phyloP scores from a whole-genome alignment of 257 asterid species.

The Nicotiana paniculata region DNA sequence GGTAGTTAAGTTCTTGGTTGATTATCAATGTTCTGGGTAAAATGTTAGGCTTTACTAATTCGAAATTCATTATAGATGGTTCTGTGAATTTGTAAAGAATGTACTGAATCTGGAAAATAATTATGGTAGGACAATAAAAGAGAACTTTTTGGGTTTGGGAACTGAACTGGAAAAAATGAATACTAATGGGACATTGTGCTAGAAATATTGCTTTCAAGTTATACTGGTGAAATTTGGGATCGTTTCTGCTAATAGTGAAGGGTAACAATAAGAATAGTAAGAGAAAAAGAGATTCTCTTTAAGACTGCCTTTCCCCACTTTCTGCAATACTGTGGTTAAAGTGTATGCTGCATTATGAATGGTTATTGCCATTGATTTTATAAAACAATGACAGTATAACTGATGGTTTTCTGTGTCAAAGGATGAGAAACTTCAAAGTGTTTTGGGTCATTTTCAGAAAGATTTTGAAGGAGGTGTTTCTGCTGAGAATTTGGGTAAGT shows the following conservation, averaged over 20 bases:
- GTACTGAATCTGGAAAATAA: background rate
- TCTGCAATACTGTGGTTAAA: background rate
- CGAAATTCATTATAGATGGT: background rate
- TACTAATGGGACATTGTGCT: background rate
- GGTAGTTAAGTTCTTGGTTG: background rate
- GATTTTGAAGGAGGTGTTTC: slow-evolving; percentile 89
- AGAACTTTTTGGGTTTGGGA: background rate
- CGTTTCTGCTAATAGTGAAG: background rate
- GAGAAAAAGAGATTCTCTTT: background rate
- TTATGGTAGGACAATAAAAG: background rate
- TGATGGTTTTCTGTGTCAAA: slow-evolving; percentile 15
- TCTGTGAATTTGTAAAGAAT: background rate
- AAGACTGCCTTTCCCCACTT: background rate
- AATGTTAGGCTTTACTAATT: background rate
- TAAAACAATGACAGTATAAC: slow-evolving; percentile 7
- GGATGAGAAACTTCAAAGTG: slow-evolving; percentile 42
- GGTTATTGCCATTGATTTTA: background rate
- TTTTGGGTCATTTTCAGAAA: slow-evolving; percentile 85
- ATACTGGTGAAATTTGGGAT: background rate
- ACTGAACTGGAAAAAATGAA: background rate
- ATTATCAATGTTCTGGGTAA: background rate
- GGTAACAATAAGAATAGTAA: background rate
- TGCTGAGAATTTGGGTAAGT: slow-evolving; percentile 83
- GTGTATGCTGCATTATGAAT: background rate
- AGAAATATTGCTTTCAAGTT: background rate